Base-by-base conservation (phyloP, 2,329 filamentous ascomycete species). In the Fusarium austroafricanum region DNA sequence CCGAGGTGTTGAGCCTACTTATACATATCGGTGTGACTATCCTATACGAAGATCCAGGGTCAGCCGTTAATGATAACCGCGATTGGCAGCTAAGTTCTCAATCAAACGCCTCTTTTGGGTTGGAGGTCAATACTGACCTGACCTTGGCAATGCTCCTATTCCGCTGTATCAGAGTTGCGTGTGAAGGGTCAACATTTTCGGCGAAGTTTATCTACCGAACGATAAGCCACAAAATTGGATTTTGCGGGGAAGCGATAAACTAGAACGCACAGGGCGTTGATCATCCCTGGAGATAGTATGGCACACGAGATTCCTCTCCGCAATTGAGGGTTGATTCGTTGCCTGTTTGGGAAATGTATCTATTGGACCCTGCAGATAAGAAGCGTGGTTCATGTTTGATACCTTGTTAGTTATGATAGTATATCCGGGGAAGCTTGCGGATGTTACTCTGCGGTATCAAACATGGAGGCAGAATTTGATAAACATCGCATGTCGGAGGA, bases 211-310 rank as follows among this genome's bases (percentile, higher is more conserved):
- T 45, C 49, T 42, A 9, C 49, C 58, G 55, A 61, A 38, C 54
- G 47, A 64, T 58, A 64, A 59, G 61, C 59, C 51, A 33, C 47
- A 40, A 31, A 42, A 21, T 14, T n/a, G 37, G 28, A 38, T 43
- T 62, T 62, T 62, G 59, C 60, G 61, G 61, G 39, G 61, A 59
- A 64, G n/a, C 38, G 38, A 62, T 47, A 37, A 37, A 28, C 55
- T 61, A 55, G 43, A 37, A 37, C 35, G 28, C 21, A 28, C 56
- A 14, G 33, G 23, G 35, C 29, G 29, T 12, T 60, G 57, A 50
- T 51, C 28, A 35, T 52, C 44, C 55, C 42, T 28, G 42, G 35
- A 53, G 40, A 39, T 57, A n/a, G n/a, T n/a, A 38, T 5, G 23
- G 10, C 33, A 35, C 3, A 15, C 7, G 33, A 35, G 8, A 31